A percentile compares a stretch with the other conserved stretches of the same genome.
These are phyloP conservation scores for Diaporthe citrichinensis DNA, from an alignment of 2,329 filamentous ascomycete species.

Conservation along the genomic window DNA sequence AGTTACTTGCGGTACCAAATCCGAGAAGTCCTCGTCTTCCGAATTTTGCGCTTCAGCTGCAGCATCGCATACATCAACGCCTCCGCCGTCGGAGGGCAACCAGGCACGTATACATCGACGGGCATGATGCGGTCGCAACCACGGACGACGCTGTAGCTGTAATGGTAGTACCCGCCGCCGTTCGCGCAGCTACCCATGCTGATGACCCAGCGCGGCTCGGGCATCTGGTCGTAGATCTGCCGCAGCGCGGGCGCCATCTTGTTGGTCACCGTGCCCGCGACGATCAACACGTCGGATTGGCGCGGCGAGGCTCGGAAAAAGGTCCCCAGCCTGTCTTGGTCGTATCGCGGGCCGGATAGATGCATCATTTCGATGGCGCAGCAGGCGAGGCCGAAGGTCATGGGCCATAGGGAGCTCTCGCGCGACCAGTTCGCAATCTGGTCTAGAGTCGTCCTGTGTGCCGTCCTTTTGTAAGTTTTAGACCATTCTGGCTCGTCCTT, in stretches of 20 bases:
- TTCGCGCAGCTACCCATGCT: conserved; percentile 81
- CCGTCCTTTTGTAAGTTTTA: too few relatives aligned
- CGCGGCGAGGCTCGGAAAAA: conserved; percentile 78
- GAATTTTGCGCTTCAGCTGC: conserved; percentile 79
- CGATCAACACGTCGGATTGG: conserved; percentile 91
- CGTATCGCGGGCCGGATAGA: conserved; percentile 87
- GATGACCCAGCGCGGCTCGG: conserved; percentile 86
- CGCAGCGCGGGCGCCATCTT: conserved; percentile 94
- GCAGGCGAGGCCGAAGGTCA: conserved; percentile 90
- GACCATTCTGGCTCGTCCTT: too few relatives aligned
- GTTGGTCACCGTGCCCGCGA: conserved; percentile 92
- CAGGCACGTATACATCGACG: conserved; percentile 77
- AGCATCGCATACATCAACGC: conserved; percentile 71
- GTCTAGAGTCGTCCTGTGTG: conserved; percentile 79
- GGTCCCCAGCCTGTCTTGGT: conserved; percentile 88
- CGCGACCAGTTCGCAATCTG: conserved; percentile 87
- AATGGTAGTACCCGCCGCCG: conserved; percentile 81
- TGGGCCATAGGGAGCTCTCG: conserved; percentile 88
- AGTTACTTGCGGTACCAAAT: conserved; percentile 66
- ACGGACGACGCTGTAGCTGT: conserved; percentile 76
- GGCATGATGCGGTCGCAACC: conserved; percentile 77
- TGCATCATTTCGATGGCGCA: conserved; percentile 96
- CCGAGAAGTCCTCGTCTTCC: conserved; percentile 60
- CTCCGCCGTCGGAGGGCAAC: conserved; percentile 67
- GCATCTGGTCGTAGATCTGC: conserved; percentile 97